Evolutionary conservation across 2,329 filamentous ascomycete genomes (phyloP).

Genomic region (Ascochyta koolunga): DNA sequence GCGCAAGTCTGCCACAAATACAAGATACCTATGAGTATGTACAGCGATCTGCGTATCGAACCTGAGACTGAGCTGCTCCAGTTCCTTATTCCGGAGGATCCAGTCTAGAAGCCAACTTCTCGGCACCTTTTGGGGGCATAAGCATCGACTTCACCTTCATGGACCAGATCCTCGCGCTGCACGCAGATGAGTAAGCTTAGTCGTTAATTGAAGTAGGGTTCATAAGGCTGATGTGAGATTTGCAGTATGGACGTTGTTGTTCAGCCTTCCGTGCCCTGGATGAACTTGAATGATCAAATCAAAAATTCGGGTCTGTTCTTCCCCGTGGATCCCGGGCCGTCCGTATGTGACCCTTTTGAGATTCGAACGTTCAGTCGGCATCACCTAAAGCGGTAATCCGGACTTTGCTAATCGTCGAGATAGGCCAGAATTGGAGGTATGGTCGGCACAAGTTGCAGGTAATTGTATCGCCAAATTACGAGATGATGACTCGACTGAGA

Average conservation of each 20-base stretch:
- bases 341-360: slow-evolving; percentile 35
- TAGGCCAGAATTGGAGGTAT: slow-evolving; percentile 79
- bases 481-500: slow-evolving; percentile 18
- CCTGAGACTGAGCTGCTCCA: slow-evolving; percentile 16
- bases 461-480: slow-evolving; percentile 1
- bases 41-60: neutral
- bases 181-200: slow-evolving; percentile 70
- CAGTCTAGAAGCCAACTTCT: slow-evolving; percentile 88
- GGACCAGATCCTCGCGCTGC: slow-evolving; percentile 79
- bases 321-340: slow-evolving; percentile 82
- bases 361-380: slow-evolving; percentile 15
- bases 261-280: slow-evolving; percentile 91
- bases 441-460: slow-evolving; percentile 73
- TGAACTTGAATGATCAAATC: slow-evolving; percentile 79
- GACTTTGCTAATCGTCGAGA: slow-evolving; percentile 26
- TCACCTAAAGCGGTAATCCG: slow-evolving; percentile 21
- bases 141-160: slow-evolving; percentile 89
- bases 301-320: slow-evolving; percentile 82
- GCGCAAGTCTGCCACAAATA: slow-evolving; percentile 78
- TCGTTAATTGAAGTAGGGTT: neutral
- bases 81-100: slow-evolving; percentile 87
- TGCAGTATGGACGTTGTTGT: slow-evolving; percentile 83
- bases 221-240: slow-evolving; percentile 25
- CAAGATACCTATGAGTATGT: slow-evolving; percentile 71
- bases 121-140: slow-evolving; percentile 82